Base-by-base conservation (phyloP, 2,329 filamentous ascomycete genomes). In the Ophiobolus disseminans region DNA sequence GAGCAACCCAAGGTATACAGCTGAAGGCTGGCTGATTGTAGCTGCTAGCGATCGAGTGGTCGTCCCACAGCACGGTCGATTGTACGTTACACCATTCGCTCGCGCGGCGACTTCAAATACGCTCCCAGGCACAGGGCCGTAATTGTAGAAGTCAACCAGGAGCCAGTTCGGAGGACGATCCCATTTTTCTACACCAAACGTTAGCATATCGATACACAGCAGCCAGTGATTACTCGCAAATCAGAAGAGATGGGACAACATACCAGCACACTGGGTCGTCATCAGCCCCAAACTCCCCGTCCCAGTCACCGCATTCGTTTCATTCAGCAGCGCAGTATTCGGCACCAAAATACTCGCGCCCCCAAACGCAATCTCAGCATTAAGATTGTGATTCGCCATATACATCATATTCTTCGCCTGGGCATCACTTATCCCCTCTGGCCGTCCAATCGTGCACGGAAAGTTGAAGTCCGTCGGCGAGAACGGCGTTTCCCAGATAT, bases 401-500 rank as follows among this genome's bases (percentile, higher is more conserved):
- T 93, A 96, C 73, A 96, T 78, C 46, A 88, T 81, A 14, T 86
- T 78, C 50, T 78, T 76, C 0, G 65, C 62, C 14, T 83, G 80
- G 4, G 81, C 73, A 0, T 70, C 65, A 4, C 76, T 68, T 45
- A 95, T 75, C 26, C 82, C 77, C 0, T 90, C 90, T 0, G 92
- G 92, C 0, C 92, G 85, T 66, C 95, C 85, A 13, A 87, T 80
- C 0, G 77, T 86, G 76, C 93, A 97, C 0, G 92, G 91, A 69
- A 97, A 96, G 1, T 72, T 70, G 3, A 83, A 69, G 61, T 86
- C 73, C 0, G 82, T 85, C 0, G 85, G 91, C 46, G 90, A 89
- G 68, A 95, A 97, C 0, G 90, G 89, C 1, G 91, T 94, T 76
- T 97, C 92, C 89, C 90, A 97, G 75, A 96, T 82, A 67, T 96